phyloP scores from a whole-genome alignment of 371 early-diverging fungal species.

The Dinochytrium kinnereticum region DNA sequence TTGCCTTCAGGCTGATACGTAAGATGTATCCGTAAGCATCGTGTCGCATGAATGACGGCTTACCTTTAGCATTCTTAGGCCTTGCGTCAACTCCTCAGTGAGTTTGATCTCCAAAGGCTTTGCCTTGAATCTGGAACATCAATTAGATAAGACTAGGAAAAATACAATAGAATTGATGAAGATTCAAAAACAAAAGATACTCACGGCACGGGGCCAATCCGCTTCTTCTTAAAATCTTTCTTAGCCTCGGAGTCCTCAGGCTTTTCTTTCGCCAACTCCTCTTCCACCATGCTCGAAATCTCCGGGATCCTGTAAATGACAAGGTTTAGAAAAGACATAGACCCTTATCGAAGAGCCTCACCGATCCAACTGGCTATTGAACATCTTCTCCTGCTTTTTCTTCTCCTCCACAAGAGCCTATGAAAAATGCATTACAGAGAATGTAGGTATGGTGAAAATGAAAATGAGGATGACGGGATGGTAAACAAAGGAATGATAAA shows the following conservation, averaged over 20 bases:
- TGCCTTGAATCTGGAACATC: constrained; percentile 39
- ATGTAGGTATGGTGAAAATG: no score
- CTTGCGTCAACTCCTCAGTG: constrained; percentile 64
- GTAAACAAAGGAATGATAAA: no score
- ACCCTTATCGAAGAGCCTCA: neutral
- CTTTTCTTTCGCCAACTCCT: constrained; percentile 49
- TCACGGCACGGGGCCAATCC: constrained; percentile 26
- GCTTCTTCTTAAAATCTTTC: constrained; percentile 23
- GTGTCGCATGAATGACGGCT: neutral
- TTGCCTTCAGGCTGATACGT: constrained; percentile 83
- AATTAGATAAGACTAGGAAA: neutral
- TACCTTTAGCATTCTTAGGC: constrained; percentile 59
- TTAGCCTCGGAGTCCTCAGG: neutral
- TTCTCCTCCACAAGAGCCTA: constrained; percentile 49
- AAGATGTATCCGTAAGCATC: neutral
- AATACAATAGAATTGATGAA: neutral
- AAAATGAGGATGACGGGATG: no score
- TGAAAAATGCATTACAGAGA: no score
- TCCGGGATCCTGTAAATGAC: neutral
- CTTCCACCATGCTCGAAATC: neutral
- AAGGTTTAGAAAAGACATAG: neutral
- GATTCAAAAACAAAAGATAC: no score
- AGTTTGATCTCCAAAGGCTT: constrained; percentile 60
- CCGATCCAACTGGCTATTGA: constrained; percentile 24
- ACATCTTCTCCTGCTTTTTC: constrained; percentile 58